Evolutionary conservation across 1,284 basidiomycete species (phyloP).

Genomic region (Puccinia coronata): DNA sequence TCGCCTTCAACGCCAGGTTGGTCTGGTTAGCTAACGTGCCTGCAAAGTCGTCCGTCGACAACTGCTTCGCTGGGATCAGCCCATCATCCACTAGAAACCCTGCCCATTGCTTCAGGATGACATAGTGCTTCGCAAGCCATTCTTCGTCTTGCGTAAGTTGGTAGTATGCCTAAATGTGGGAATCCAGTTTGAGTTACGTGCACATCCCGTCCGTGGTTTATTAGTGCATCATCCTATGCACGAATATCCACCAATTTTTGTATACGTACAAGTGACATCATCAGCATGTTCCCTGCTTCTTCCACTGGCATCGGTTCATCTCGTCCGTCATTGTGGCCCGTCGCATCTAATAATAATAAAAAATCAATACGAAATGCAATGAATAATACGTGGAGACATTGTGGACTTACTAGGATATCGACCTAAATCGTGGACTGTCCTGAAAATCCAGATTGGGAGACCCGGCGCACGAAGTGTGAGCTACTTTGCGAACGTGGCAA

Average conservation of each 20-base stretch:
- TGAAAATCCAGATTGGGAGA: constrained; percentile 27
- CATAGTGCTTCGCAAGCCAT: constrained; percentile 55
- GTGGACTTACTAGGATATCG: constrained; percentile 55
- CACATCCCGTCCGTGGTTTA: neutral
- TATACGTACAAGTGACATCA: constrained; percentile 47
- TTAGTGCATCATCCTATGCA: neutral
- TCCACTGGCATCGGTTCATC: constrained; percentile 50
- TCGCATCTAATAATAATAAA: constrained; percentile 37
- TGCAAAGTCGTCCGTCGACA: constrained; percentile 59
- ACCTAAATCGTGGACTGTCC: constrained; percentile 58
- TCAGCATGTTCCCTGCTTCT: constrained; percentile 50
- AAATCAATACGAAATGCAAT: neutral
- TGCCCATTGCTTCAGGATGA: constrained; percentile 57
- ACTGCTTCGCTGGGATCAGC: constrained; percentile 56
- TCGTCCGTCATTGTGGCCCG: constrained; percentile 56
- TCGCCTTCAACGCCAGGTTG: constrained; percentile 57
- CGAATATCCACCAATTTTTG: neutral
- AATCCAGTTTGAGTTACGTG: neutral
- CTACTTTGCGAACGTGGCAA: neutral
- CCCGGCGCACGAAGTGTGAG: neutral
- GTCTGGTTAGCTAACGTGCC: constrained; percentile 58
- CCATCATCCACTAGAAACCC: constrained; percentile 56
- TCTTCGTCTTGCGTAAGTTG: constrained; percentile 49
- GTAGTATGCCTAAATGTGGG: constrained; percentile 37
- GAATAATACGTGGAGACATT: neutral